Evolutionary conservation across 352 stramenopile species (phyloP), one percentile per base, ranked within the genome.

Genomic region (Pythium insidiosum): DNA sequence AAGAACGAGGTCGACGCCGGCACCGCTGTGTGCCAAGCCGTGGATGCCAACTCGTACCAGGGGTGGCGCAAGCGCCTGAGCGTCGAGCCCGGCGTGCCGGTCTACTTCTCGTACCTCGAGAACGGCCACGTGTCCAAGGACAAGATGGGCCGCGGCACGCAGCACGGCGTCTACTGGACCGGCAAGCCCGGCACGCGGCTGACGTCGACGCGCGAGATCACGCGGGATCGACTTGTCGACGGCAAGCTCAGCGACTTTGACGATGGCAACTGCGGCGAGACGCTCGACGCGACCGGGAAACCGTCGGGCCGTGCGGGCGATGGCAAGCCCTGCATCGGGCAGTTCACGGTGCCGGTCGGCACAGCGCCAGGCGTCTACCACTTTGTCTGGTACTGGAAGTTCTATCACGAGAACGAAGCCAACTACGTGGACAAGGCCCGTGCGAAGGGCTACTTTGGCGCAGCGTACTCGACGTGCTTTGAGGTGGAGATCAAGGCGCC

Each of bases 361-460:
- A 79, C 67, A 0, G 16, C 61, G 7, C 50, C 69, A 1, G 73
- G 73, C 12, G 58, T 73, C 29, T 85, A 81, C 55, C 73, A 74
- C 24, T 72, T 83, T 52, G 73, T 85, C 7, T 85, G 73, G 73
- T 83, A 75, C 48, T 85, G 73, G 73, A 80, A 68, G 34, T 84
- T 80, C 49, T 84, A 74, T 53, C 43, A 79, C 5, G 63, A 79
- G 24, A 47, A 81, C 36, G 51, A 34, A 26, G 56, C 62, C 35
- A 49, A 47, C 2, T 84, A 84, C 41, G 57, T 76, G 4, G 72
- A 84, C 38, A 63, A 76, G 38, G 43, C 53, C 4, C 59, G 62
- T 23, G 68, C 68, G 3, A 63, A 58, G 22, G 68, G 72, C 4
- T 84, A 84, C 56, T 82, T 79, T 66, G 73, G 69, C 9, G 73